Conservation (phyloP, 768 basidiomycete species). For the Suillus fuscotomentosus region DNA sequence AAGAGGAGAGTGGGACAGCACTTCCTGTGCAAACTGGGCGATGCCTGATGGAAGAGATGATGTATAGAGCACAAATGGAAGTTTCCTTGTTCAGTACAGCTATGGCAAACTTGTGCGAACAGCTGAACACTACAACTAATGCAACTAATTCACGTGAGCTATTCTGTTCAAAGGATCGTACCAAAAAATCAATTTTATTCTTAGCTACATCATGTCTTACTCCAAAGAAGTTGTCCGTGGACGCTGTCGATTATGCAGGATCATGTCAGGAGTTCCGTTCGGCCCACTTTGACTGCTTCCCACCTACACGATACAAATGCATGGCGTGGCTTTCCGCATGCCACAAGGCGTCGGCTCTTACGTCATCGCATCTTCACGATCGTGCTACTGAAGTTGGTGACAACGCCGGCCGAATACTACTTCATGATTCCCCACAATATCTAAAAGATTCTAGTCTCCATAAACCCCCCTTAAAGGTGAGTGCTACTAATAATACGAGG, state of each 20-base stretch:
- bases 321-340: background rate
- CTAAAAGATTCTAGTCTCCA: background rate
- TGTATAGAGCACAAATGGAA: background rate
- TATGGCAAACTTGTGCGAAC: background rate
- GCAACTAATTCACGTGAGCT: background rate
- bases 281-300: background rate
- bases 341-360: background rate
- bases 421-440: background rate
- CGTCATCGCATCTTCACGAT: background rate
- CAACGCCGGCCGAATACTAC: background rate
- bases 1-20: background rate
- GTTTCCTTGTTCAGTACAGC: background rate
- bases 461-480: background rate
- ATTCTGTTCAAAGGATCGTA: background rate
- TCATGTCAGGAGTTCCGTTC: too few species aligned
- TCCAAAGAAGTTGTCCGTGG: background rate
- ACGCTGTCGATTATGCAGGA: background rate
- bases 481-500: background rate
- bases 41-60: background rate
- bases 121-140: background rate
- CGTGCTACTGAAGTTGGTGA: background rate
- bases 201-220: background rate
- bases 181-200: background rate
- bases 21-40: background rate
- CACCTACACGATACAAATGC: background rate